Percentiles rank a stretch among this genome's conserved stretches.
Evolutionary conservation across 2,329 filamentous ascomycete species (phyloP).

Genomic region (Exophiala alcalophila): DNA sequence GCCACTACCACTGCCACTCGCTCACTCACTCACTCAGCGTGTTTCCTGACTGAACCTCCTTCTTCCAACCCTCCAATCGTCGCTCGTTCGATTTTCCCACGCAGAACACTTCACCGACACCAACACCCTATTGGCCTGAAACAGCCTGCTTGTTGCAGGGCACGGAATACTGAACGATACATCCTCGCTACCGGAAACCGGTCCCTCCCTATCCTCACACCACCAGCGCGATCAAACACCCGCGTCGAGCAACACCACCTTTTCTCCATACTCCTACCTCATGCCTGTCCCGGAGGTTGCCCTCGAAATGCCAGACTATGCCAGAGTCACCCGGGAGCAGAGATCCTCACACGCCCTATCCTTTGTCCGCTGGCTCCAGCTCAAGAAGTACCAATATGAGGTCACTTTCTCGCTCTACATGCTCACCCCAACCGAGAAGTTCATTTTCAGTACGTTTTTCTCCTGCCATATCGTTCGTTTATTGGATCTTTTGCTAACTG

Average conservation of each 20-base stretch:
- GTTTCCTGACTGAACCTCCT: constrained; percentile 3
- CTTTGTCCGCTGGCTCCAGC: constrained; percentile 78
- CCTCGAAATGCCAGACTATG: constrained; percentile 23
- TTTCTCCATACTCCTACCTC: background rate
- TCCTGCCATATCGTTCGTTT: background rate
- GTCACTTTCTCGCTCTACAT: constrained; percentile 97
- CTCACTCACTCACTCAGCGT: constrained; percentile 5
- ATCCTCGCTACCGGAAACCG: constrained; percentile 1
- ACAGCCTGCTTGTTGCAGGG: no score
- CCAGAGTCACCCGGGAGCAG: constrained; percentile 20
- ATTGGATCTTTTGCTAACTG: constrained; percentile 23
- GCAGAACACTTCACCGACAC: no score
- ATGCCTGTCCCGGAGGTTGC: constrained; percentile 8
- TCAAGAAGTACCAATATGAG: constrained; percentile 98
- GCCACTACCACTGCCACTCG: no score
- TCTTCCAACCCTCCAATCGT: constrained; percentile 4
- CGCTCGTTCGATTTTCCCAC: no score
- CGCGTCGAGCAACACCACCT: no score
- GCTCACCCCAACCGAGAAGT: constrained; percentile 93
- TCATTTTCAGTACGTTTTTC: constrained; percentile 81
- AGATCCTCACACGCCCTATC: constrained; percentile 40
- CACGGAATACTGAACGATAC: no score
- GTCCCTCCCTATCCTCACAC: no score
- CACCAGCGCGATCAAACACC: no score
- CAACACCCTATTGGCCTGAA: no score